Base-by-base conservation (phyloP, 768 basidiomycete species). In the Aureoboletus auriporus region DNA sequence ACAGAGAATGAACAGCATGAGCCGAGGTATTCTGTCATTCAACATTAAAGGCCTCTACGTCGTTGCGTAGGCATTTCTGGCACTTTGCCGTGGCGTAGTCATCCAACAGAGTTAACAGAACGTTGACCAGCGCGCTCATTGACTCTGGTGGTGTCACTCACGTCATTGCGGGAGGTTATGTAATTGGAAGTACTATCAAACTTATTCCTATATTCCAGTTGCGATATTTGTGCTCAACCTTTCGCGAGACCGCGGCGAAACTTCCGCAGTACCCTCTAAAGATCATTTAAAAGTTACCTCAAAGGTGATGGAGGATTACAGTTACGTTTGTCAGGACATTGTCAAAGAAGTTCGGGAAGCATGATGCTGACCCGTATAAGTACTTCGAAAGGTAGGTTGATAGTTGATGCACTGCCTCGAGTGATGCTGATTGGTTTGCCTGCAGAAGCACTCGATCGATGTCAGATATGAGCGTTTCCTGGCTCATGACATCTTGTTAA, bases 21-120 rank as follows among this genome's bases (percentile, higher is more conserved):
- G 96, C 96, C n/a, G 96, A 99, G 66, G 98, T 98, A 73, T 97
- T 99, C 80, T 99, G 71, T 95, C 93, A 0, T 99, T 99, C 83
- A 99, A 99, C 71, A 94, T 97, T 73, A 89, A 93, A 64, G 95
- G 95, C 20, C 78, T 97, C 39, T 98, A 99, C 70, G 98, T 99
- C 60, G 96, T 94, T 44, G 95, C 98, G 0, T 96, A 98, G 67
- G 96, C 96, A 33, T 96, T 99, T 5, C 84, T 99, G 8, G 96
- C 96, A 0, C 88, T 99, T 23, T 53, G 96, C 96, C 5, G 95
- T 95, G 0, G 94, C 93, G 1, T 99, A 96, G 96, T 81, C 93
- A 1, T 93, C 91, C 51, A 89, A 86, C 67, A 82, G 86, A 51
- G 90, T 89, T 54, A 80, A 96, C 69, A 84, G 93, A 54, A 93